Evolutionary conservation across 768 basidiomycete genomes (phyloP).

Genomic region (Termitomyces sp.): DNA sequence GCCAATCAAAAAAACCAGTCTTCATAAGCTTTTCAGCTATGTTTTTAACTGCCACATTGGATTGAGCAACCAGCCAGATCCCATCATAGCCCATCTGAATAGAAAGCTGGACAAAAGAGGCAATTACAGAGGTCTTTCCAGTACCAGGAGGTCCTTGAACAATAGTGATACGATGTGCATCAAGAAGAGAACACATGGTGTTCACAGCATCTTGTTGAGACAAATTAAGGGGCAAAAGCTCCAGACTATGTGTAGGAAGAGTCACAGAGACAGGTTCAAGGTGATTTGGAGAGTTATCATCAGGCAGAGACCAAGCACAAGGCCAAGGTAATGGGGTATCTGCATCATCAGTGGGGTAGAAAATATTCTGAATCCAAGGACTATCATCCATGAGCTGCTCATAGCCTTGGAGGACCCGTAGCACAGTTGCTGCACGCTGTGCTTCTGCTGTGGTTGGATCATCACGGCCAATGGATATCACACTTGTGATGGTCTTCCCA

Average conservation of each 20-base stretch:
- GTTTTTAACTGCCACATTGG: conserved; percentile 87
- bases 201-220: conserved; percentile 51
- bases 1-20: conserved; percentile 55
- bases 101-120: conserved; percentile 54
- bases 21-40: conserved; percentile 78
- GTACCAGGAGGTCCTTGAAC: conserved; percentile 65
- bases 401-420: conserved; percentile 42
- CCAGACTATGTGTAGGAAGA: not conserved
- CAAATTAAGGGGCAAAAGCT: conserved; percentile 33
- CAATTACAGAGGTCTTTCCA: conserved; percentile 75
- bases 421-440: conserved; percentile 39
- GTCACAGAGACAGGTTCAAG: not conserved
- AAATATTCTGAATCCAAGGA: conserved; percentile 52
- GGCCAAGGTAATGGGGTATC: conserved; percentile 36
- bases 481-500: conserved; percentile 31
- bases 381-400: conserved; percentile 34
- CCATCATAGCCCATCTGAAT: conserved; percentile 39
- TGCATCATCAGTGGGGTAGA: conserved; percentile 31
- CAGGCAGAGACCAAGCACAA: conserved; percentile 29
- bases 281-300: not conserved
- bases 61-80: conserved; percentile 82
- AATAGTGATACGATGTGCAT: conserved; percentile 38
- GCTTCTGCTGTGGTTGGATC: conserved; percentile 59
- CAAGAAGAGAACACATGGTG: conserved; percentile 40
- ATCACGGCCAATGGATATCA: conserved; percentile 55